Evolutionary conservation across 2,329 filamentous ascomycete species (phyloP), one percentile per base, ranked within the genome.

Genomic region (Aspergillus hortae): DNA sequence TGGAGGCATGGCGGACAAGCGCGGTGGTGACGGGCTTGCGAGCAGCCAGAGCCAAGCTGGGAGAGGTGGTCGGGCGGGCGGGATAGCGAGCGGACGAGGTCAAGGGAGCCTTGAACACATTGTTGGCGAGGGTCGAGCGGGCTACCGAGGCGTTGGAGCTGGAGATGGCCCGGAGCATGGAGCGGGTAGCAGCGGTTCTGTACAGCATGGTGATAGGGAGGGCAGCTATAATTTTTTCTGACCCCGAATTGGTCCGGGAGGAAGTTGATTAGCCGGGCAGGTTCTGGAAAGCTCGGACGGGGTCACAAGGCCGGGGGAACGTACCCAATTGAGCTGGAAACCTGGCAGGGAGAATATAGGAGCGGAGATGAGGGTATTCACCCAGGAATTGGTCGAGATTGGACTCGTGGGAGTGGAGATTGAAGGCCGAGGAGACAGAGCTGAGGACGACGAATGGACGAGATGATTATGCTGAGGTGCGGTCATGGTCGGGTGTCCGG

Each of bases 1-100:
- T 68, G 35, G 71, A 73, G 27, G 74, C 69, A 66, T 78, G 75
- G 57, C 77, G 79, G 59, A 80, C 72, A 42, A 80, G 70, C 43
- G 76, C 73, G 41, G 72, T 76, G 56, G 72, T 74, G 33, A 76
- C 66, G 40, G 77, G 74, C 64, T 75, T 74, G 63, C 69, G 71
- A 59, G 68, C 59, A 52, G 73, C 66, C 52, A 79, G 64, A 57
- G 75, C 70, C 54, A 78, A 63, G 62, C 61, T 70, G 25, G 72
- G 61, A 17, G 67, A 63, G 30, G 70, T 59, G 51, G 65, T 62
- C 58, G 66, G 61, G 56, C 70, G 68, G 61, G 64, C 59, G 54
- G 66, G 62, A 63, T 58, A 59, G 51, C 71, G 72, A 56, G 71
- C 65, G 58, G 73, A 69, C 49, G 71, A 72, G 53, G 69, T 73